Base-by-base conservation (phyloP, 2,329 filamentous ascomycete species). In the Aspergillus felis region DNA sequence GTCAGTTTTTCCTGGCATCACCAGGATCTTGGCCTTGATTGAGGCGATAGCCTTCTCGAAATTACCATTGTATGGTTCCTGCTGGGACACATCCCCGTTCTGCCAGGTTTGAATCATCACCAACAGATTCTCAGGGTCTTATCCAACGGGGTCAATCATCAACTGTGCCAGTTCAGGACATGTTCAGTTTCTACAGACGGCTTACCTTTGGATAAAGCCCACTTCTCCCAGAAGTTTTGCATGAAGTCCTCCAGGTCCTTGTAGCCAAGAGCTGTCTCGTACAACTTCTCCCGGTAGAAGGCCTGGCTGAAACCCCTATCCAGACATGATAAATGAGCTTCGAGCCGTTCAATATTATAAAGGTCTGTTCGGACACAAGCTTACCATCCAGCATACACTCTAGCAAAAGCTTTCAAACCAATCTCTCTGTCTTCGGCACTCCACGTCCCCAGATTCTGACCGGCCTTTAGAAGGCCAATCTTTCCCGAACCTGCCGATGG, bases 71-170 rank as follows among this genome's bases (percentile, higher is more conserved):
- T 89, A 92, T 3, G 84, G 86, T 55, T 85, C 80, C 66, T 91
- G 87, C 4, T 82, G 74, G 3, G 88, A 89, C 51, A 85, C 82
- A 65, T 93, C 88, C 1, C 82, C 89, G 4, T 83, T 80, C 71
- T 93, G 89, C 90, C 90, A 94, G 0, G 89, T 92, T 35, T 88
- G 82, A 3, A 91, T 76, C 89, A 92, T 91, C 1, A 82, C 81
- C 0, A 92, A 77, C 68, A 92, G 78, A 60, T 92, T 90, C 63
- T 91, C 88, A 0, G 89, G 88, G 63, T 91, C 87, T 80, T 64
- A 27, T 8, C 27, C 8, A 8, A 27, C 42, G 38, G 42, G 20
- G 32, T 25, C 27, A 12, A 17, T 44, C 1, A 29, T 50, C 29
- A 52, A 29, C 27, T 29, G 27, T 24, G 32, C 47, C 9, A 14